Evolutionary conservation across 345 rosid species (phyloP).

Genomic region (Mangifera indica): DNA sequence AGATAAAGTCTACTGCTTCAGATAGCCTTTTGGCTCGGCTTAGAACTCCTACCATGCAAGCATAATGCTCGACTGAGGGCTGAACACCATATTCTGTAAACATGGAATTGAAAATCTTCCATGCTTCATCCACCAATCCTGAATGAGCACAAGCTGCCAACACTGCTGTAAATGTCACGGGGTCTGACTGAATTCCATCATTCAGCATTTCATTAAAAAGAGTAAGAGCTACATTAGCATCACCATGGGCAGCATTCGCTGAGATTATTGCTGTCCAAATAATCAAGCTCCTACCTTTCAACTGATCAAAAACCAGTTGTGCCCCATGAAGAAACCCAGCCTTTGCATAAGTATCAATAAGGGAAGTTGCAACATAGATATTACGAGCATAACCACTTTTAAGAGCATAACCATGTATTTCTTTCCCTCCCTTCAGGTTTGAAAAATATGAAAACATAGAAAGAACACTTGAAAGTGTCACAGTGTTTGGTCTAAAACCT

Average conservation of each 20-base stretch:
- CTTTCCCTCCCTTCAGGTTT: slow-evolving; percentile 71
- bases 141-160: slow-evolving; percentile 80
- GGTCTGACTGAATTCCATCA: slow-evolving; percentile 56
- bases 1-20: slow-evolving; percentile 68
- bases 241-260: slow-evolving; percentile 74
- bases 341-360: slow-evolving; percentile 72
- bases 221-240: slow-evolving; percentile 33
- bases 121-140: slow-evolving; percentile 58
- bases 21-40: slow-evolving; percentile 73
- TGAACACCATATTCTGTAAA: slow-evolving; percentile 35
- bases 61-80: slow-evolving; percentile 78
- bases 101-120: slow-evolving; percentile 59
- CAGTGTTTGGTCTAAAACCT: slow-evolving; percentile 59
- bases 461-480: slow-evolving; percentile 70
- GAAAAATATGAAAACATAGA: slow-evolving; percentile 54
- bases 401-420: slow-evolving; percentile 64
- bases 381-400: slow-evolving; percentile 48
- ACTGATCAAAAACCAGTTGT: slow-evolving; percentile 52
- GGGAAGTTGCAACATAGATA: slow-evolving; percentile 66
- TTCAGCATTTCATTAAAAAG: slow-evolving; percentile 58
- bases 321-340: slow-evolving; percentile 64
- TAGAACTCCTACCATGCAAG: slow-evolving; percentile 75
- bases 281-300: slow-evolving; percentile 58
- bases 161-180: slow-evolving; percentile 70
- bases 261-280: slow-evolving; percentile 86